Evolutionary conservation across 2,329 filamentous ascomycete species (phyloP), one percentile per base, ranked within the genome.

Genomic region (Calcarisporium arbuscula): DNA sequence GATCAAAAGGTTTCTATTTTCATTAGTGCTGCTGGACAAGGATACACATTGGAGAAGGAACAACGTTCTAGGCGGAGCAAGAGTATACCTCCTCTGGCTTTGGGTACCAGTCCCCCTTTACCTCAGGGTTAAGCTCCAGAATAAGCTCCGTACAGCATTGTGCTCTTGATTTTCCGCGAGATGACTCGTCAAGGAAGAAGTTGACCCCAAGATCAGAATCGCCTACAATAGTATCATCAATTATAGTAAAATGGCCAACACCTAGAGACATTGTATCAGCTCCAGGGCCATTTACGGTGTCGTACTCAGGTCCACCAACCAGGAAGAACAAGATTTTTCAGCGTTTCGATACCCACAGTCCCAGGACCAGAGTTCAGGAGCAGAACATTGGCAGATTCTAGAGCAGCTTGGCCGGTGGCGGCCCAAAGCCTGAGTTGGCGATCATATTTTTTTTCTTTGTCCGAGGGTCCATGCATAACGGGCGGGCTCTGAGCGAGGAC

Each of bases 271-370:
- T 11, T 10, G 16, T 16, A 28, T 26, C 17, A 11, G 29, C 12
- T 28, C 21, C 23, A 9, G 9, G 25, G 16, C 9, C 6, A 15
- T 1, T 25, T 18, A 38, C n/a, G 11, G 17, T n/a, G 19, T 29
- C 12, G 6, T 11, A 5, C 19, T n/a, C 16, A 19, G 21, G 35
- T 10, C 25, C 26, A 47, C 58, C 35, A 59, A 79, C 80, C 86
- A 38, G 92, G 92, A 8, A 98, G 67, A 4, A 98, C 85, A n/a
- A 98, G 76, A 55, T 98, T 98, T 70, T 98, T 98, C 42, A 98
- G 72, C 0, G 89, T 81, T 61, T 98, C 92, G 10, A 94, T 74
- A 11, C 89, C 92, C 21, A 88, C 85, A 3, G 88, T 85, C 8
- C 90, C 90, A n/a, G 82, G 65, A 3, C 87, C 84, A 1, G 83